Evolutionary conservation across 805 yeast species (phyloP), one percentile per base, ranked within the genome.

Genomic region (Starmera caribaea): DNA sequence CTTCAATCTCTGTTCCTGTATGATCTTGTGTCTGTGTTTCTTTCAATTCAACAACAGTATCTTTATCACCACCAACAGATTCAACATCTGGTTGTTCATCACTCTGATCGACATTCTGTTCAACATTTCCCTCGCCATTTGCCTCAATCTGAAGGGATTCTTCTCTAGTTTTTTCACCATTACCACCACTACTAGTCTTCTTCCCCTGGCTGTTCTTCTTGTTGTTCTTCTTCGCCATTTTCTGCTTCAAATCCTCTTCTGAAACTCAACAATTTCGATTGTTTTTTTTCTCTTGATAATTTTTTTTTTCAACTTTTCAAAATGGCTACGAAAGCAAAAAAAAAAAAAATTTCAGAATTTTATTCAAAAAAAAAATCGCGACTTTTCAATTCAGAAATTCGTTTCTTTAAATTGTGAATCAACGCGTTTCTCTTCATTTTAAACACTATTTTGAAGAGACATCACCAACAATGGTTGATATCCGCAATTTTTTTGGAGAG

Each of bases 401-500:
- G 5, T 11, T 34, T 26, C 8, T 32, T 17, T 4, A 14, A 16
- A 11, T 8, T 33, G 17, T 12, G 14, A 16, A 6, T 21, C n/a
- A 24, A 9, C 16, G n/a, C 24, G 3, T 11, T 16, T 16, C 26
- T 21, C 8, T 7, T 7, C 8, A 2, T 2, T 21, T 21, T 21
- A 9, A 21, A 7, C 6, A 21, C 26, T 7, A 21, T 21, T 21
- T 21, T 9, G 2, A 5, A 21, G 26, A 21, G 8, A 2, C 6
- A 21, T 7, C 2, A 21, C 26, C 6, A 2, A 33, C 16, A 21
- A 63, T 62, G 69, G 68, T 63, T 33, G 63, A 63, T 47, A 65
- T 66, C 41, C 53, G 62, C 21, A 65, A 63, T 38, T 66, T 63
- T 51, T 66, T 66, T 42, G 62, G 63, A 10, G 49, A 49, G 3